Conservation (phyloP, 345 rosid genomes). For the Alliaria petiolata region DNA sequence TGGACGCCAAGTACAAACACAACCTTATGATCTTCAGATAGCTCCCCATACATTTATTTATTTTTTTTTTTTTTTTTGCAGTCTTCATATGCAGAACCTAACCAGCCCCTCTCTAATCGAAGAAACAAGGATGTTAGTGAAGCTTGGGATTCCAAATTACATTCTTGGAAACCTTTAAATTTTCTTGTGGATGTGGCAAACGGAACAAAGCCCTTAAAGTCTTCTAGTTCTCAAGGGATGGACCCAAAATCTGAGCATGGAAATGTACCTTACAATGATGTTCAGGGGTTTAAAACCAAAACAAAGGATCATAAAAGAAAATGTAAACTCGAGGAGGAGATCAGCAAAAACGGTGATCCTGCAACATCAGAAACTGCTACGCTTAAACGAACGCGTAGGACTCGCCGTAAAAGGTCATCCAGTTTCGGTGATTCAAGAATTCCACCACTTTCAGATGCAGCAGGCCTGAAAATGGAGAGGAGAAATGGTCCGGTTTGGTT, state of each 20-base stretch:
- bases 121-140: conserved; percentile 44
- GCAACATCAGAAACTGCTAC: conserved; percentile 48
- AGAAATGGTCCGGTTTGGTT: conserved; percentile 88
- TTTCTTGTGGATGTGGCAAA: conserved; percentile 95
- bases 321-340: conserved; percentile 48
- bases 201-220: conserved; percentile 68
- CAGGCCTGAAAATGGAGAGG: conserved; percentile 43
- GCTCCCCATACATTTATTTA: background rate
- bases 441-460: conserved; percentile 57
- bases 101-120: conserved; percentile 30
- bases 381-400: conserved; percentile 57
- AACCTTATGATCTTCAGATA: background rate
- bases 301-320: conserved; percentile 47
- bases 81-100: conserved; percentile 55
- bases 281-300: conserved; percentile 43
- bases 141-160: conserved; percentile 59
- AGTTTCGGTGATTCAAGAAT: conserved; percentile 46
- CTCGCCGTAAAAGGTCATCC: conserved; percentile 54
- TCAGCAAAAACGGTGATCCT: conserved; percentile 41
- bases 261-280: conserved; percentile 35
- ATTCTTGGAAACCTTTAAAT: conserved; percentile 84
- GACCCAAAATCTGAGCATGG: conserved; percentile 41
- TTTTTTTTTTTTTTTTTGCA: conserved; percentile 1
- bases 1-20: background rate
- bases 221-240: conserved; percentile 52